Evolutionary conservation across 805 yeast genomes (phyloP), one percentile per base, ranked within the genome.

Genomic region (Kurtzmaniella cleridarum): DNA sequence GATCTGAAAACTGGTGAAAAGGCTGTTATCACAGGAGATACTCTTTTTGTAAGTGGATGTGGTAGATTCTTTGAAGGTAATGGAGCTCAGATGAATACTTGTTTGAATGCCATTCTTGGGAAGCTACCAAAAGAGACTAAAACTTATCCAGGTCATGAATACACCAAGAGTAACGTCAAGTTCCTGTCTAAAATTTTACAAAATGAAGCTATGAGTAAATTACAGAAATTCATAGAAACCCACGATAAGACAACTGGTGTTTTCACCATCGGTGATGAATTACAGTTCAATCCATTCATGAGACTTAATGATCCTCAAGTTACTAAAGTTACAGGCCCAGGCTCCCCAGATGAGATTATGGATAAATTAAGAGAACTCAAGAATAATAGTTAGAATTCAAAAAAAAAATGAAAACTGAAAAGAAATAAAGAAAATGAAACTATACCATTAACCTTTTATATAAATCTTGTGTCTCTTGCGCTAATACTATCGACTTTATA

Each of bases 1-100:
- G 98, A 91, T 56, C 49, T 57, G n/a, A 56, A 59, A 27, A 77
- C 89, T 1, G 73, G 70, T 27, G 78, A 88, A 48, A 71, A 69
- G 46, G 89, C 84, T 3, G 89, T 93, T 2, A 88, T 93, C 64
- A 87, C 97, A 0, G 99, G 99, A 10, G 99, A 93, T 61, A 93
- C 98, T 0, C 68, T 93, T 32, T 93, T 93, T 64, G 84, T 77
- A 33, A 86, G 91, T 32, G 99, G 99, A 2, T 90, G 97, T 58
- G 99, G 99, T 9, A 72, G 98, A 39, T 93, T 93, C 62, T 93
- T 93, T 56, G 99, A 93, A 63, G 98, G 98, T 2, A 69, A 73
- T 10, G 89, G 90, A 0, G 62, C 60, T 30, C 83, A 93, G 55
- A 93, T 93, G 99, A 75, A 82, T 48, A 45, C 49, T 1, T 75